Evolutionary conservation across 495 filamentous ascomycete species (phyloP).

Genomic region (Ascodesmis nigricans): DNA sequence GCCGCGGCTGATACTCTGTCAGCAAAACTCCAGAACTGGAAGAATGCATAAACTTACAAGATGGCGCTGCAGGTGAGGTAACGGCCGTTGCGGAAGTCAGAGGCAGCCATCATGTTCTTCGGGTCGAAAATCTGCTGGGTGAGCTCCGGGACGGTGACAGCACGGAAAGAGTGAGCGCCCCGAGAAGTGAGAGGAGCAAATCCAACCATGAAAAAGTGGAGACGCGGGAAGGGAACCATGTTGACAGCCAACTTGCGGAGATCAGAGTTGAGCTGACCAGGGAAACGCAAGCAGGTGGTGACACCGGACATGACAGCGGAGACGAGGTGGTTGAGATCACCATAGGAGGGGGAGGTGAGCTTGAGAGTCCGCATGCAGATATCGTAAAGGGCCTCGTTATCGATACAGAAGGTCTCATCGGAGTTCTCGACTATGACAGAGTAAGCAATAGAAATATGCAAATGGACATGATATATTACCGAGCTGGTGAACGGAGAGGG

Average conservation of each 20-base stretch:
- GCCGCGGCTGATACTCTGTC: constrained; percentile 47
- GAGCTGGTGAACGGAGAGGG: constrained; percentile 95
- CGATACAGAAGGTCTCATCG: constrained; percentile 99
- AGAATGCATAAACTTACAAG: constrained; percentile 30
- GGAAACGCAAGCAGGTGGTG: constrained; percentile 96
- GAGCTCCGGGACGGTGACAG: constrained; percentile 90
- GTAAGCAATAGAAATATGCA: too few species aligned
- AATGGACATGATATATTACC: constrained; percentile 17
- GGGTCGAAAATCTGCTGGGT: constrained; percentile 99
- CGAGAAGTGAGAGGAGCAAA: constrained; percentile 97
- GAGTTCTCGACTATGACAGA: constrained; percentile 89
- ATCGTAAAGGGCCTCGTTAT: constrained; percentile 99
- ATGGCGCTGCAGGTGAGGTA: constrained; percentile 99
- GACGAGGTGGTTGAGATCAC: constrained; percentile 97
- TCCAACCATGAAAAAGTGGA: constrained; percentile 99
- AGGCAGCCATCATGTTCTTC: constrained; percentile 99
- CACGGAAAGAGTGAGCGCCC: constrained; percentile 85
- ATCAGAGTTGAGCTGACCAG: constrained; percentile 98
- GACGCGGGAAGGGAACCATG: constrained; percentile 99
- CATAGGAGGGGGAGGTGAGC: constrained; percentile 93
- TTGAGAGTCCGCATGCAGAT: constrained; percentile 99
- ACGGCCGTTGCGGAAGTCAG: constrained; percentile 97
- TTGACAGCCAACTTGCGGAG: constrained; percentile 99
- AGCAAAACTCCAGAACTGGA: constrained; percentile 11
- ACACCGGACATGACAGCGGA: constrained; percentile 99